Conservation (phyloP, 2,329 filamentous ascomycete species). For the Neoarthrinium moseri region DNA sequence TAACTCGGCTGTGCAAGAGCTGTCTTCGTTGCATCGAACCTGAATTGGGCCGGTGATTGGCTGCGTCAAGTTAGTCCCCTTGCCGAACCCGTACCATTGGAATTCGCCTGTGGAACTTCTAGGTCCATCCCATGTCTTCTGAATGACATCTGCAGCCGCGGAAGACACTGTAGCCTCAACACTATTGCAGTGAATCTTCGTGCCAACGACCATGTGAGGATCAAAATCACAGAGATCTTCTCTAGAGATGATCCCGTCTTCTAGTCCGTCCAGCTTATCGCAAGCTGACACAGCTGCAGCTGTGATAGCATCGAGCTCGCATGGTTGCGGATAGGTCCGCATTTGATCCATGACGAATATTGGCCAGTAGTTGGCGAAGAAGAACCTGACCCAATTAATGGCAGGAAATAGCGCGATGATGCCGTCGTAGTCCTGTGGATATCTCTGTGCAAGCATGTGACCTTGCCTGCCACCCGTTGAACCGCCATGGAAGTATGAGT, state of each 20-base stretch:
- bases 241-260: slow-evolving; percentile 45
- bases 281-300: slow-evolving; percentile 44
- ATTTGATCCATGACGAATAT: slow-evolving; percentile 25
- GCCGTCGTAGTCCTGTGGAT: slow-evolving; percentile 53
- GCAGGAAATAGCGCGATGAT: slow-evolving; percentile 42
- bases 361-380: slow-evolving; percentile 35
- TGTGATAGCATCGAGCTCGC: slow-evolving; percentile 26
- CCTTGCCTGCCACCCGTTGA: slow-evolving; percentile 56
- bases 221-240: slow-evolving; percentile 40
- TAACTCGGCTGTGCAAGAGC: slow-evolving; percentile 10
- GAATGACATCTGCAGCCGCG: slow-evolving; percentile 29
- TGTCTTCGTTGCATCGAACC: slow-evolving; percentile 17
- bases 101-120: slow-evolving; percentile 1
- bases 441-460: slow-evolving; percentile 46
- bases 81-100: slow-evolving; percentile 17
- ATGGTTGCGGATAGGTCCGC: slow-evolving; percentile 18
- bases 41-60: not conserved
- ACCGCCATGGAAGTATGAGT: slow-evolving; percentile 55
- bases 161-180: slow-evolving; percentile 29
- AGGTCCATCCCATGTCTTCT: slow-evolving; percentile 4
- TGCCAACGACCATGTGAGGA: slow-evolving; percentile 35
- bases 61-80: slow-evolving; percentile 7
- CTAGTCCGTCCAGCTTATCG: slow-evolving; percentile 45
- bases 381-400: slow-evolving; percentile 18
- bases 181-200: slow-evolving; percentile 12